Evolutionary conservation across 306 rosid species (phyloP), one percentile per base, ranked within the genome.

Genomic region (Potentilla sterilis): DNA sequence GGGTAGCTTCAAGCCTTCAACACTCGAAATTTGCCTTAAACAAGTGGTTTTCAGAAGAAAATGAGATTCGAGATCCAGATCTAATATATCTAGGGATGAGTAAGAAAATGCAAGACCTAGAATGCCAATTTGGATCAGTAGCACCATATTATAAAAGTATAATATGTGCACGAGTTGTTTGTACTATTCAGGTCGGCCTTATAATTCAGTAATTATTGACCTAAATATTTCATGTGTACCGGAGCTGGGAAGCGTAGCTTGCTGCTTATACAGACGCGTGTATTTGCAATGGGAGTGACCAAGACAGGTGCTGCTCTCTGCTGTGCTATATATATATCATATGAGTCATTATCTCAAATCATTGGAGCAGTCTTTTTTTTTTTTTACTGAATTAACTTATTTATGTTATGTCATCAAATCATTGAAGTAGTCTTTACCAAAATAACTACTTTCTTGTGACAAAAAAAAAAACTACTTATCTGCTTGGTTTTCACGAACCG

Each of bases 131-230:
- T 44, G 76, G 64, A 81, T 51, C 76, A 51, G 38, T 11, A 28
- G 28, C 61, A 61, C 22, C 43, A 40, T 13, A 28, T 28, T 28
- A 28, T 28, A 28, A 28, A 71, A 37, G 68, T 74, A 48, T 52
- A 80, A 46, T 51, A 24, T 73, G 55, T 67, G 82, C 90, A 82
- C 80, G 87, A 79, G 54, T 78, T 85, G 81, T 42, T 44, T 79
- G 77, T 80, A 74, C 19, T 18, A 58, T 13, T 28, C 44, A 43
- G 46, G 77, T 65, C 79, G 55, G 72, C 57, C 12, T 69, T 48
- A 9, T 2, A 40, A 32, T 68, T 52, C 46, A 38, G 41, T 34
- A 6, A 38, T 37, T 21, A 64, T 35, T 8, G 55, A 48, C 43
- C 44, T 47, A 32, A 32, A 70, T 70, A 44, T 8, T 69, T 16